Conservation (phyloP, 768 basidiomycete species). For the Sarcomyxa edulis region DNA sequence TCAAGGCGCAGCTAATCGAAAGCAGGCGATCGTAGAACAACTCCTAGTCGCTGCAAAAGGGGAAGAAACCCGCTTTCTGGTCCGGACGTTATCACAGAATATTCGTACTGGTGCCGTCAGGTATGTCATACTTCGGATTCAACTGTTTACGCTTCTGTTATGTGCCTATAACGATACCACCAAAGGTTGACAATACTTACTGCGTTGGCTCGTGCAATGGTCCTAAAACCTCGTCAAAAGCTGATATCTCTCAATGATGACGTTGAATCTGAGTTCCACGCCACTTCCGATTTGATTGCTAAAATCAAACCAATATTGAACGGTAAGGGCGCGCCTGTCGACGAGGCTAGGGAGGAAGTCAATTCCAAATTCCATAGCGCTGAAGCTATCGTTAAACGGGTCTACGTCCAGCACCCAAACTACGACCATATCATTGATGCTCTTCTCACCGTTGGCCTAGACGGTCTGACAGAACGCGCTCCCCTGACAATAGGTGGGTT, state of each 20-base stretch:
- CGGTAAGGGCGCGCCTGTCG: constrained; percentile 17
- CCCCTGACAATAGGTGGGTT: constrained; percentile 64
- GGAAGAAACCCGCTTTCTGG: constrained; percentile 83
- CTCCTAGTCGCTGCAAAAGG: constrained; percentile 81
- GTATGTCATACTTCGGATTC: constrained; percentile 77
- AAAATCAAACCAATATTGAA: constrained; percentile 15
- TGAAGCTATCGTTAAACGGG: constrained; percentile 60
- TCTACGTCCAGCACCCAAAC: constrained; percentile 76
- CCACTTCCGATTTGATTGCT: constrained; percentile 21
- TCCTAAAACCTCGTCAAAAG: constrained; percentile 43
- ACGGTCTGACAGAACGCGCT: constrained; percentile 52
- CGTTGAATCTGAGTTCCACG: constrained; percentile 17
- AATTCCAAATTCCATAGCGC: constrained; percentile 44
- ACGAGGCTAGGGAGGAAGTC: constrained; percentile 29
- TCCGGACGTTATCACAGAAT: constrained; percentile 68
- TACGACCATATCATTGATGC: constrained; percentile 65
- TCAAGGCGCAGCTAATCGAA: constrained; percentile 67
- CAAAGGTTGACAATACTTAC: too few species aligned
- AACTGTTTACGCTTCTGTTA: too few species aligned
- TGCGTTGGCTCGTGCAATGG: constrained; percentile 75
- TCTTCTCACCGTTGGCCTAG: constrained; percentile 55
- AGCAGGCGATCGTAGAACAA: constrained; percentile 74
- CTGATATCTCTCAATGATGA: too few species aligned
- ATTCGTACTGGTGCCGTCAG: constrained; percentile 87
- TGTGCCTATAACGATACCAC: too few species aligned